Conservation (phyloP, 345 rosid species). For the Brassica incana region DNA sequence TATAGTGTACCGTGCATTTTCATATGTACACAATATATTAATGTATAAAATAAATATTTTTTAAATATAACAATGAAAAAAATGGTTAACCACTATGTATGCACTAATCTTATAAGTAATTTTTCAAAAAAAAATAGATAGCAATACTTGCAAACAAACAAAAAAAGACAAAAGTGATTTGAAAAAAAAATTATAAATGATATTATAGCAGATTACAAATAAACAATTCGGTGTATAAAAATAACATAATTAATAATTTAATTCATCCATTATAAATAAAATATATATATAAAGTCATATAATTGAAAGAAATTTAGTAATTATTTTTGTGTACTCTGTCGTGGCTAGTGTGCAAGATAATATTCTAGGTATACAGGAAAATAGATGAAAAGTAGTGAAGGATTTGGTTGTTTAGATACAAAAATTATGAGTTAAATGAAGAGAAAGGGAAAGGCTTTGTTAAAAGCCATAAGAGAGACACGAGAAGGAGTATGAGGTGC, state of each 20-base stretch:
- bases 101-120: background rate
- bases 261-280: background rate
- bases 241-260: background rate
- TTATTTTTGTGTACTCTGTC: background rate
- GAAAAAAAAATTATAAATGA: background rate
- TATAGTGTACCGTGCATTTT: background rate
- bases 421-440: slow-evolving; percentile 29
- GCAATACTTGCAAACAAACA: background rate
- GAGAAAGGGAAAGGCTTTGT: slow-evolving; percentile 37
- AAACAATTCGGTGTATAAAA: background rate
- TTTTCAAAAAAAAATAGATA: background rate
- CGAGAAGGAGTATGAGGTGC: slow-evolving; percentile 41
- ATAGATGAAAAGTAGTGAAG: slow-evolving; percentile 2
- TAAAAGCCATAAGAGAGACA: slow-evolving; percentile 36
- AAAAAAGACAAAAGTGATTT: no score
- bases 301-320: background rate
- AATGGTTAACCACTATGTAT: background rate
- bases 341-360: background rate
- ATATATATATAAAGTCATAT: background rate
- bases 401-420: slow-evolving; percentile 7
- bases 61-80: no score
- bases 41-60: no score
- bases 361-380: background rate
- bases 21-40: no score
- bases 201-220: background rate